Base-by-base conservation (phyloP, 179 eudicot genomes). In the Amaranthus tricolor region DNA sequence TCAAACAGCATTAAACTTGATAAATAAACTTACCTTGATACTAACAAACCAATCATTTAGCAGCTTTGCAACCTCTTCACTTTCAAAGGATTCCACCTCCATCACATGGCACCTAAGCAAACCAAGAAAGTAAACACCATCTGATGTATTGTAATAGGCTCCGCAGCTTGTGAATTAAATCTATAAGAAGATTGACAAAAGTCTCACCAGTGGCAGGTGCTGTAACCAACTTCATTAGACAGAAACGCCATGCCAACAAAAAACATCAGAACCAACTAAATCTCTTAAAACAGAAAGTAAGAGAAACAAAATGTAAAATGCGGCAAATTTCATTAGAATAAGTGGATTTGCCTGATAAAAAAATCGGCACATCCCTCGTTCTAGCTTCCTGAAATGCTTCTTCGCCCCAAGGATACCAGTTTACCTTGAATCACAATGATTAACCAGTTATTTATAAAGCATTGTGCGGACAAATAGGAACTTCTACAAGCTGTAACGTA, bases 401-500 rank as follows among this genome's bases (percentile, higher is more conserved):
- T 57, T 93, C 96, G 71, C 98, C 96, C 97, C 97, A 95, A 58
- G 99, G 92, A 81, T 95, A 93, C 99, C 99, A 95, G 81, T 95
- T 87, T 21, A 95, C 99, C 99, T 95, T 78, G 43, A 45, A 69
- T 44, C 67, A 53, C 16, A 77, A 82, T 15, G 12, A 10, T 58
- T 47, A 19, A 57, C 6, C 62, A 43, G 47, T 75, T 21, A 59
- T 10, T 64, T 49, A 52, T 19, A 47, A 55, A 64, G 59, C 68
- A 15, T 54, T 45, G 5, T 31, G 65, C 44, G 40, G 68, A 11
- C 15, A 12, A 43, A 55, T 45, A 51, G 45, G 45, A 19, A 74
- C 47, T 50, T 50, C 20, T 8, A 62, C 55, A 62, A 50, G 47
- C 31, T 15, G 14, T 13, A 49, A 47, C 5, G 11, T 24, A 14